Evolutionary conservation across 2,329 filamentous ascomycete species (phyloP).

Genomic region (Teratosphaeria gauchensis): DNA sequence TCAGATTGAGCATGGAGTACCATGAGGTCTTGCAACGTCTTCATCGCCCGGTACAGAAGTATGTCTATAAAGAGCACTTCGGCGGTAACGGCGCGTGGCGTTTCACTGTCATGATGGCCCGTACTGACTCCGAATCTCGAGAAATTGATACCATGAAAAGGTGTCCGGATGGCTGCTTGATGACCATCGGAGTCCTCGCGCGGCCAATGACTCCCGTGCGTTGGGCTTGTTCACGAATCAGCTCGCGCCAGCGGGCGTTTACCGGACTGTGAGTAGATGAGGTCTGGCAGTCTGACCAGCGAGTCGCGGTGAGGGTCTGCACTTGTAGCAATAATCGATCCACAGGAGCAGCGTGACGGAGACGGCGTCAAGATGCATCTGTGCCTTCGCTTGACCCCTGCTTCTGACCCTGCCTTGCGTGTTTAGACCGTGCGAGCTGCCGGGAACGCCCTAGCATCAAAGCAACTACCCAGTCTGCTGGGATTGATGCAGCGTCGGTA

Average conservation of each 20-base stretch:
- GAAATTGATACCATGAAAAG: neutral
- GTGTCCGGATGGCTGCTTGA: neutral
- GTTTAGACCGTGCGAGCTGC: neutral
- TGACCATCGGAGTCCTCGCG: neutral
- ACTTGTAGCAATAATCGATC: neutral
- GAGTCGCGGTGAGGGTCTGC: neutral
- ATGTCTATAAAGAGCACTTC: neutral
- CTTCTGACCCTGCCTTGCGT: neutral
- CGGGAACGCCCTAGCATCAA: neutral
- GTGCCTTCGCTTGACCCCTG: constrained; percentile 1
- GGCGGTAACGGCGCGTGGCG: neutral
- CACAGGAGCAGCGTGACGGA: neutral
- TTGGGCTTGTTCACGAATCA: neutral
- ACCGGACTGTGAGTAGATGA: neutral
- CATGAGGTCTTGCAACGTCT: neutral
- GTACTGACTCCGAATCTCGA: neutral
- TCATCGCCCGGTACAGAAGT: neutral
- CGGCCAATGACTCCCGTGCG: neutral
- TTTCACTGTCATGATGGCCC: neutral
- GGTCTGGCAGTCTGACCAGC: neutral
- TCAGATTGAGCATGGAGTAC: neutral
- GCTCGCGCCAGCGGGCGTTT: neutral
- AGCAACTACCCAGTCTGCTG: neutral
- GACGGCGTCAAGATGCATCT: neutral
- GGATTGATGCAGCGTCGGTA: neutral